phyloP scores from a whole-genome alignment of 2,329 filamentous ascomycete genomes.

The Arthrobotrys entomopaga region DNA sequence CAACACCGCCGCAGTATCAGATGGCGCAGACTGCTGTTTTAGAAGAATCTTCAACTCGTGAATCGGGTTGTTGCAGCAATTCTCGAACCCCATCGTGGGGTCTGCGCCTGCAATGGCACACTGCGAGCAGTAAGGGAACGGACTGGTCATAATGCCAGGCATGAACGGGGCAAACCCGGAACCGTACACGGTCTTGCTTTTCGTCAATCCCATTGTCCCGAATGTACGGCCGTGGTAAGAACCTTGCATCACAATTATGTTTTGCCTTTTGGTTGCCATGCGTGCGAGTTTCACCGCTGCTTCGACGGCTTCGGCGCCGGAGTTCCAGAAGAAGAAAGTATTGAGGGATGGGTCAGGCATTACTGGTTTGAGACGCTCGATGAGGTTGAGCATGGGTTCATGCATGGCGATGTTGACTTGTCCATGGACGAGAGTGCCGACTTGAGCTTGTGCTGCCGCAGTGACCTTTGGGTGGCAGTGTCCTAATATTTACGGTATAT shows the following conservation, averaged over 20 bases:
- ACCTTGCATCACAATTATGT: constrained; percentile 62
- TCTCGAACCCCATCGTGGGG: constrained; percentile 60
- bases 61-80: constrained; percentile 63
- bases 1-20: constrained; percentile 61
- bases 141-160: constrained; percentile 62
- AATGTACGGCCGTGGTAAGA: constrained; percentile 62
- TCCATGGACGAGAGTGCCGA: constrained; percentile 62
- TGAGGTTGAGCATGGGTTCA: constrained; percentile 60
- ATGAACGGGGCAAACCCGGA: constrained; percentile 61
- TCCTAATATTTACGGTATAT: constrained; percentile 22
- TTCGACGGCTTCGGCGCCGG: constrained; percentile 61
- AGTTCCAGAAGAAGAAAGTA: constrained; percentile 63
- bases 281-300: constrained; percentile 62
- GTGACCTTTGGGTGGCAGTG: constrained; percentile 62
- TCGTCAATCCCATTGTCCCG: constrained; percentile 60
- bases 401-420: constrained; percentile 64
- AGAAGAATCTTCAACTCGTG: constrained; percentile 61
- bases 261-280: constrained; percentile 62
- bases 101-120: constrained; percentile 60
- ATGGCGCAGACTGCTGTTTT: constrained; percentile 61
- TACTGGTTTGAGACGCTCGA: constrained; percentile 60
- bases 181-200: constrained; percentile 61
- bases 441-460: constrained; percentile 61
- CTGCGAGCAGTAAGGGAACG: constrained; percentile 63
- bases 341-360: constrained; percentile 62